Conservation (phyloP, 1,284 basidiomycete genomes). For the Cutaneotrichosporon spelunceum region DNA sequence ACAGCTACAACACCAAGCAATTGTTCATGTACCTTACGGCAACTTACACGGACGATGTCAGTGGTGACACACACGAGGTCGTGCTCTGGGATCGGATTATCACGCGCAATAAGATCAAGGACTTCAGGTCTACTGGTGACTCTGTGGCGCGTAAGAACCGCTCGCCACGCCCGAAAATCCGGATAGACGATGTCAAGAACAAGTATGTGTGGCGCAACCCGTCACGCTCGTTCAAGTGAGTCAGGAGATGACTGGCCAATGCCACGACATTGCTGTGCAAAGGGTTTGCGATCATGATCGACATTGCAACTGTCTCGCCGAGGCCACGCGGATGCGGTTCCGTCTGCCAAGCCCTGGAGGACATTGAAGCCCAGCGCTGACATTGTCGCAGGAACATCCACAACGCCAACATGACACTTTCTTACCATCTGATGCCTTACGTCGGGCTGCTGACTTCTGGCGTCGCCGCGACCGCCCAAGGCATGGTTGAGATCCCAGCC, state of each 20-base stretch:
- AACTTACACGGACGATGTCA: conserved; percentile 34
- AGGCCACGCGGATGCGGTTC: too few relatives aligned
- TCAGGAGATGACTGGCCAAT: conserved; percentile 2
- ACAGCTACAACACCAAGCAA: conserved; percentile 53
- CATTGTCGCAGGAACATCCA: conserved; percentile 34
- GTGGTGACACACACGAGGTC: conserved; percentile 40
- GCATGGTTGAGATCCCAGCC: conserved; percentile 26
- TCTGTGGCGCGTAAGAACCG: conserved; percentile 20
- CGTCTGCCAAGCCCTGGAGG: background rate
- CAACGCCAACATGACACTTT: conserved; percentile 47
- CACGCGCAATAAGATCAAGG: conserved; percentile 35
- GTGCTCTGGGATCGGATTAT: conserved; percentile 53
- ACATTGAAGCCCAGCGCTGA: conserved; percentile 6
- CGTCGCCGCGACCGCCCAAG: conserved; percentile 45
- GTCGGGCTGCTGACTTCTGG: conserved; percentile 50
- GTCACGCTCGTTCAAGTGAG: conserved; percentile 48
- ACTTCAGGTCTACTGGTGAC: conserved; percentile 40
- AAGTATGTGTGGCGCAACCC: conserved; percentile 48
- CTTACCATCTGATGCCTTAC: conserved; percentile 53
- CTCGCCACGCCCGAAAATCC: conserved; percentile 25
- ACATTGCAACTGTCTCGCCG: too few relatives aligned
- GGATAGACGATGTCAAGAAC: conserved; percentile 45
- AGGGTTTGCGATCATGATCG: background rate
- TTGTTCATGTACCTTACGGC: conserved; percentile 52
- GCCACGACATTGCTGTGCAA: background rate